Evolutionary conservation across 208 protist species (phyloP), one percentile per base, ranked within the genome.

Genomic region (Leptomonas seymouri): DNA sequence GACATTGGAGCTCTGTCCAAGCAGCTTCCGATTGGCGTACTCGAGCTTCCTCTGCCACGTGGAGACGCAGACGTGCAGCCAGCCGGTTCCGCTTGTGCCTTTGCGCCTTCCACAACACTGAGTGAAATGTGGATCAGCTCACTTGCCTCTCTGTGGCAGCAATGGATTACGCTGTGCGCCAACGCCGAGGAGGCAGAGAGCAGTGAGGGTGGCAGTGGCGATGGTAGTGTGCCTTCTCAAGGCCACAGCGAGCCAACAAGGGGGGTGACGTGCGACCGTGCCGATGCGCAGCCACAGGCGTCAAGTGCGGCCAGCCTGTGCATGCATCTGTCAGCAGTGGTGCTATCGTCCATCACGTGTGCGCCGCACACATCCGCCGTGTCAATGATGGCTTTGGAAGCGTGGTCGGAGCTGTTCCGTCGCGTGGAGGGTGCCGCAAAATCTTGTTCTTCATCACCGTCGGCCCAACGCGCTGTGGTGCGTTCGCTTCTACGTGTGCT

Each of bases 401-500:
- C 60, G 46, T 65, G 60, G 60, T 14, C 46, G 18, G 46, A 55
- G 60, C n/a, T 65, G 44, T 34, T 62, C 30, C 42, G 31, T 9
- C 56, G 48, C 28, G 20, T 74, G 28, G 44, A 74, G 30, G 45
- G 27, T 39, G 23, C 21, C 16, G 53, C 64, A n/a, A n/a, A 16
- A 21, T 1, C n/a, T 25, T 20, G 27, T 15, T 12, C 41, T 18
- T 46, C 57, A 6, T 46, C 7, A 12, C 27, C 39, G 31, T 23
- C 67, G 2, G 31, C 15, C 27, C 62, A 51, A 9, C 3, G 11
- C 15, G 34, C 60, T 21, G 23, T 53, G 14, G 63, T 56, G 0
- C 27, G 49, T 65, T n/a, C 23, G 15, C 57, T 76, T 16, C 48
- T 76, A 12, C 63, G 39, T 11, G 71, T 70, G 23, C 39, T 76